Percentiles rank a stretch among this genome's conserved stretches.
phyloP scores from a whole-genome alignment of 2,329 filamentous ascomycete species.

The Sphaceloma murrayae region DNA sequence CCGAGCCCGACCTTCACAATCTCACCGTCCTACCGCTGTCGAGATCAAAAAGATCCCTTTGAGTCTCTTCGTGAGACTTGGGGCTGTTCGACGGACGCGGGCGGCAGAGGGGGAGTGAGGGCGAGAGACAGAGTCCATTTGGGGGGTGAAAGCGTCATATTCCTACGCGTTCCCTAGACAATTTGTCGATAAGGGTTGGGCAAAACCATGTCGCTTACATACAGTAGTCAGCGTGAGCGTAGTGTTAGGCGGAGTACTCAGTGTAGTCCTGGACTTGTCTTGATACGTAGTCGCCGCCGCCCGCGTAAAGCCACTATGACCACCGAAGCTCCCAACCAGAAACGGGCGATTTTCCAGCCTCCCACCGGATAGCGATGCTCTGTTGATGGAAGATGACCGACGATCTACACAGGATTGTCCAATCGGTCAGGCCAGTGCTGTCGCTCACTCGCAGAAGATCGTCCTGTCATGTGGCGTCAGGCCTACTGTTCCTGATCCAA shows the following conservation, averaged over 20 bases:
- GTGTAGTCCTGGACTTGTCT: not conserved
- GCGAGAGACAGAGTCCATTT: slow-evolving; percentile 7
- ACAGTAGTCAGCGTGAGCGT: not conserved
- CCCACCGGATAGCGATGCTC: no score
- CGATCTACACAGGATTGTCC: no score
- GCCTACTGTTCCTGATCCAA: no score
- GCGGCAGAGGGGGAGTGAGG: slow-evolving; percentile 9
- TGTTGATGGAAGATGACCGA: no score
- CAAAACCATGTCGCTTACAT: slow-evolving; percentile 61
- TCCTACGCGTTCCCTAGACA: slow-evolving; percentile 82
- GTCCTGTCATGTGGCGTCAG: no score
- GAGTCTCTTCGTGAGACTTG: slow-evolving; percentile 48
- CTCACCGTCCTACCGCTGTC: slow-evolving; percentile 17
- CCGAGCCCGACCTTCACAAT: slow-evolving; percentile 27
- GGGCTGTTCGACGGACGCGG: slow-evolving; percentile 56
- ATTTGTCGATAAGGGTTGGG: slow-evolving; percentile 83
- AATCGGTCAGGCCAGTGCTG: no score
- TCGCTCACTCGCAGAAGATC: no score
- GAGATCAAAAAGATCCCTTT: slow-evolving; percentile 37
- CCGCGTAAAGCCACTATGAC: no score
- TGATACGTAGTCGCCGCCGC: not conserved
- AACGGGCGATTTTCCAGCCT: no score
- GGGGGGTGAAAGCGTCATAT: slow-evolving; percentile 64
- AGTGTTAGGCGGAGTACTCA: not conserved
- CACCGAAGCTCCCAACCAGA: no score